These are phyloP conservation scores for Pichia californica DNA, from an alignment of 805 yeast species.

Conservation along the genomic window DNA sequence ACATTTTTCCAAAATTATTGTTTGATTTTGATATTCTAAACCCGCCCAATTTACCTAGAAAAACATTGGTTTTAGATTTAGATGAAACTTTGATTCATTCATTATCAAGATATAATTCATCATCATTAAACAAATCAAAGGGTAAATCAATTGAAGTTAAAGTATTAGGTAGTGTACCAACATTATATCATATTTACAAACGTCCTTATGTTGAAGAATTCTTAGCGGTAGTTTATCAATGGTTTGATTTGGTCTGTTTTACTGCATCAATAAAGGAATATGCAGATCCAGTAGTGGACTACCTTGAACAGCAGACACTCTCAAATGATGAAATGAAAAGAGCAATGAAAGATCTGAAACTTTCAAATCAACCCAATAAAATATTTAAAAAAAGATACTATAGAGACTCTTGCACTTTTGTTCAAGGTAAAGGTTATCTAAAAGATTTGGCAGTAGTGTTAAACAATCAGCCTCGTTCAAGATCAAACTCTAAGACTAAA, in stretches of 20 bases:
- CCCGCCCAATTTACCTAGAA: slow-evolving; percentile 31
- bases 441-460: slow-evolving; percentile 49
- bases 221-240: slow-evolving; percentile 65
- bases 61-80: slow-evolving; percentile 77
- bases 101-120: slow-evolving; percentile 54
- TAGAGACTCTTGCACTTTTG: slow-evolving; percentile 69
- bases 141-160: slow-evolving; percentile 79
- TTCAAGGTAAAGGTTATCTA: slow-evolving; percentile 80
- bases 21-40: slow-evolving; percentile 28
- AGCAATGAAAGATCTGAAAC: not conserved
- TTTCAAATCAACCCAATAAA: slow-evolving; percentile 24
- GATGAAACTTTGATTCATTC: slow-evolving; percentile 96
- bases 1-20: slow-evolving; percentile 29
- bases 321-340: slow-evolving; percentile 23
- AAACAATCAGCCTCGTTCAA: not conserved
- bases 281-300: slow-evolving; percentile 95
- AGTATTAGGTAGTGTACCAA: slow-evolving; percentile 54
- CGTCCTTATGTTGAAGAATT: slow-evolving; percentile 89
- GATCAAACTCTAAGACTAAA: not conserved
- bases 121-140: slow-evolving; percentile 36
- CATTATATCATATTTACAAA: slow-evolving; percentile 84
- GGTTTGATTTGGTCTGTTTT: slow-evolving; percentile 87
- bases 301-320: slow-evolving; percentile 62
- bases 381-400: slow-evolving; percentile 57
- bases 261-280: slow-evolving; percentile 93